Evolutionary conservation across 306 rosid species (phyloP).

Genomic region (Quercus dentata): DNA sequence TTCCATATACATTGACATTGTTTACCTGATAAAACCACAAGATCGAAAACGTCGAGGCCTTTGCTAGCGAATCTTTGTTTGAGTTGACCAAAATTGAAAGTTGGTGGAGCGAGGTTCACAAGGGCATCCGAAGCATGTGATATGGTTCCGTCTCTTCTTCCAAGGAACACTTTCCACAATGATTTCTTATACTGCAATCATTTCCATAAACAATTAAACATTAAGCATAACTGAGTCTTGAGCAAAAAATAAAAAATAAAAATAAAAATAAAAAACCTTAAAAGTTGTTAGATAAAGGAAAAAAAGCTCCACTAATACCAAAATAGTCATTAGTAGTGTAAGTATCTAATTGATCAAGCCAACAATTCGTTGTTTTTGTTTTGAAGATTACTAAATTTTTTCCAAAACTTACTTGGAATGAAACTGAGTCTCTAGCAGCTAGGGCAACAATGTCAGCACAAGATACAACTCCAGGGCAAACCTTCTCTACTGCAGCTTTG

Average conservation of each 20-base stretch:
- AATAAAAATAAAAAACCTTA: too few species aligned
- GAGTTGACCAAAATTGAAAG: slow-evolving; percentile 31
- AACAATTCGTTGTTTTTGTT: too few species aligned
- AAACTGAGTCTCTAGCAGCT: slow-evolving; percentile 38
- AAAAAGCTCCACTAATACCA: too few species aligned
- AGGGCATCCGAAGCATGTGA: slow-evolving; percentile 22
- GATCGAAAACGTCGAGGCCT: slow-evolving; percentile 24
- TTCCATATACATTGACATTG: too few species aligned
- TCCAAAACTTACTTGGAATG: slow-evolving; percentile 21
- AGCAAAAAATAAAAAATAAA: too few species aligned
- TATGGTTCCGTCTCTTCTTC: slow-evolving; percentile 48
- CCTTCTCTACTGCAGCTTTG: slow-evolving; percentile 26
- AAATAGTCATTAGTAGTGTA: too few species aligned
- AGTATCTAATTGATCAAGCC: too few species aligned
- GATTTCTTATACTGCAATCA: slow-evolving; percentile 17
- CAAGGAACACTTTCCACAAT: slow-evolving; percentile 27
- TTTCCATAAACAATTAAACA: not conserved
- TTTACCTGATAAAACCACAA: slow-evolving; percentile 46
- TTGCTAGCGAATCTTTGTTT: slow-evolving; percentile 9
- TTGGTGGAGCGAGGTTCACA: slow-evolving; percentile 31
- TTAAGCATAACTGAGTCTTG: too few species aligned
- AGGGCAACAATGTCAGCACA: slow-evolving; percentile 46
- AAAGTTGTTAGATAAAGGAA: too few species aligned
- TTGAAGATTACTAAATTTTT: too few species aligned
- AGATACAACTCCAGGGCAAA: slow-evolving; percentile 31